phyloP scores from a whole-genome alignment of 2,329 filamentous ascomycete genomes.

The Colletotrichum graminicola region DNA sequence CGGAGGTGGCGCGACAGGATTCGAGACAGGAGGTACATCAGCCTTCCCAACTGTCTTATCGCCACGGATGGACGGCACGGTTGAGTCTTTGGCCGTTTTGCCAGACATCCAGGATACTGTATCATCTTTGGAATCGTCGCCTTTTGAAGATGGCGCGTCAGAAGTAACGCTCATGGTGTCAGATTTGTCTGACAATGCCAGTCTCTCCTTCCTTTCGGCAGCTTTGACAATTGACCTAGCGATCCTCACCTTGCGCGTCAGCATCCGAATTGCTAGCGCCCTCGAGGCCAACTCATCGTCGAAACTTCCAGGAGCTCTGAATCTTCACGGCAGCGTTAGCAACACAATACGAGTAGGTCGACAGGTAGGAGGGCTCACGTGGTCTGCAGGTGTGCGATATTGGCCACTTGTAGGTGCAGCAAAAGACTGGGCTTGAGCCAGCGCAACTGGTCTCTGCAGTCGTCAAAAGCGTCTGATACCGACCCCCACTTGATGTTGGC shows the following conservation, averaged over 20 bases:
- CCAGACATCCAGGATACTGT: constrained; percentile 34
- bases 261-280: constrained; percentile 27
- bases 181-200: constrained; percentile 14
- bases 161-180: constrained; percentile 25
- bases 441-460: not conserved
- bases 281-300: constrained; percentile 36
- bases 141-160: not conserved
- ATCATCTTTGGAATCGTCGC: constrained; percentile 3
- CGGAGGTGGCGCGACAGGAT: not conserved
- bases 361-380: not conserved
- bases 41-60: constrained; percentile 13
- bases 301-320: constrained; percentile 30
- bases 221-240: constrained; percentile 7
- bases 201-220: constrained; percentile 15
- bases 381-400: constrained; percentile 21
- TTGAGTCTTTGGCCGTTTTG: constrained; percentile 24
- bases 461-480: not conserved
- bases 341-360: not conserved
- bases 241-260: constrained; percentile 5
- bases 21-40: not conserved
- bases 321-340: not conserved
- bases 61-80: constrained; percentile 4
- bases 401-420: constrained; percentile 30
- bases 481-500: not conserved
- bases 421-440: constrained; percentile 20